These are phyloP conservation scores for Typha latifolia DNA, from an alignment of 176 grass and related monocot species.

Conservation along the genomic window DNA sequence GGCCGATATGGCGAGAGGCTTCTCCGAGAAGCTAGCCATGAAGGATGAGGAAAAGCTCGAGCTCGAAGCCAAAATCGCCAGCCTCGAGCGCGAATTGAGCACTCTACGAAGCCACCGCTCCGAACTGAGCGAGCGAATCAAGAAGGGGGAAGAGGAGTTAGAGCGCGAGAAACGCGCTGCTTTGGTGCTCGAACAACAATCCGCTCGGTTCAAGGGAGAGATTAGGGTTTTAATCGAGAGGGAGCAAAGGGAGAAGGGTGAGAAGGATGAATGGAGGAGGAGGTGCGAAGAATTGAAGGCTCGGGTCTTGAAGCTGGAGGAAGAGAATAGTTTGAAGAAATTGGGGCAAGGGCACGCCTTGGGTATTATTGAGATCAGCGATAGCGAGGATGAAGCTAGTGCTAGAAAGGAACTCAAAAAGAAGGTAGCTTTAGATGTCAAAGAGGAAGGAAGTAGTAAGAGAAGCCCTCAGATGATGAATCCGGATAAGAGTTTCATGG, in stretches of 20 bases:
- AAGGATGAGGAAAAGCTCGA: constrained; percentile 26
- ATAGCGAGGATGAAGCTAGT: constrained; percentile 4
- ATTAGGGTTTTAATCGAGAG: constrained; percentile 11
- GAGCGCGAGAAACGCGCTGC: neutral
- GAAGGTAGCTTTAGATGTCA: neutral
- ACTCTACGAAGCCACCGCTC: neutral
- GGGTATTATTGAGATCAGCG: constrained; percentile 27
- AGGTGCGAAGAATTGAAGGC: constrained; percentile 1
- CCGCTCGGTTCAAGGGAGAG: constrained; percentile 18
- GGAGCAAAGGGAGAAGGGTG: neutral
- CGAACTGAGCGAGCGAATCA: neutral
- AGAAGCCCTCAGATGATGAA: neutral
- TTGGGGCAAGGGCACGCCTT: neutral
- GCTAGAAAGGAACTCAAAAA: constrained; percentile 15
- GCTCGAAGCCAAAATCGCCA: constrained; percentile 26
- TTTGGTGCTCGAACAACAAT: constrained; percentile 1
- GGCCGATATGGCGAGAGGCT: constrained; percentile 20
- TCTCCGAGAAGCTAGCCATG: constrained; percentile 26
- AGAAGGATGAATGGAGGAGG: constrained; percentile 5
- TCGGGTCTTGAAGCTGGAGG: neutral
- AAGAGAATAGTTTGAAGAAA: constrained; percentile 1
- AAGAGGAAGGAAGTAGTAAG: constrained; percentile 20
- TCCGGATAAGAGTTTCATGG: neutral
- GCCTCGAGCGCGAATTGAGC: constrained; percentile 35
- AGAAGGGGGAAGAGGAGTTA: neutral